These are phyloP conservation scores for Blastobotrys indianensis DNA, from an alignment of 1,139 yeast genomes.

Conservation along the genomic window DNA sequence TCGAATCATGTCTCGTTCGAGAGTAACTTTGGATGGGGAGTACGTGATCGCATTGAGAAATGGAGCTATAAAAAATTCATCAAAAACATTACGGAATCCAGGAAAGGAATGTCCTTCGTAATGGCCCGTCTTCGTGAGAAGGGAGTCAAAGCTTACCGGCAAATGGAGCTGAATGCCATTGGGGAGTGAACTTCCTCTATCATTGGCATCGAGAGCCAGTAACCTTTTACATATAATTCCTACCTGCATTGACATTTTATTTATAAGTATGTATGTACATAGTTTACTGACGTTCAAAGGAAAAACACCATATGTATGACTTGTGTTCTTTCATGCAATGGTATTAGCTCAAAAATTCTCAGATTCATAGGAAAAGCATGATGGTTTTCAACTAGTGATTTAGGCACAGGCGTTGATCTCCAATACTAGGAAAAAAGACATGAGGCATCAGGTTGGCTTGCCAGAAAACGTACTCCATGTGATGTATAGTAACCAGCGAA, in stretches of 20 bases:
- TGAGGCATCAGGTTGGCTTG: too few species aligned
- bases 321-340: too few species aligned
- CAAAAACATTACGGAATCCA: slow-evolving; percentile 59
- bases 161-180: slow-evolving; percentile 10
- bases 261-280: not conserved
- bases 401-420: too few species aligned
- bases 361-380: too few species aligned
- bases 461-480: too few species aligned
- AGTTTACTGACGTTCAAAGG: not conserved
- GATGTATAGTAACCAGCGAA: too few species aligned
- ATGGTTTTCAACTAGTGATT: too few species aligned
- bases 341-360: too few species aligned
- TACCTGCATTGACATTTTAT: slow-evolving; percentile 1
- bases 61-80: slow-evolving; percentile 75
- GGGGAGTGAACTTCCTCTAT: not conserved
- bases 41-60: slow-evolving; percentile 68
- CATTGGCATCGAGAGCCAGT: not conserved
- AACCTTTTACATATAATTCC: not conserved
- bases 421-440: too few species aligned
- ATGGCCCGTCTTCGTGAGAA: slow-evolving; percentile 53
- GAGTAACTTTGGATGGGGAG: slow-evolving; percentile 60
- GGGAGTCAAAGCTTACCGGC: slow-evolving; percentile 25
- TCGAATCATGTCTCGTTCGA: slow-evolving; percentile 56
- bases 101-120: slow-evolving; percentile 71
- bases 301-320: too few species aligned